Conservation (phyloP, 139 green algal species). For the Parachlorella kessleri region DNA sequence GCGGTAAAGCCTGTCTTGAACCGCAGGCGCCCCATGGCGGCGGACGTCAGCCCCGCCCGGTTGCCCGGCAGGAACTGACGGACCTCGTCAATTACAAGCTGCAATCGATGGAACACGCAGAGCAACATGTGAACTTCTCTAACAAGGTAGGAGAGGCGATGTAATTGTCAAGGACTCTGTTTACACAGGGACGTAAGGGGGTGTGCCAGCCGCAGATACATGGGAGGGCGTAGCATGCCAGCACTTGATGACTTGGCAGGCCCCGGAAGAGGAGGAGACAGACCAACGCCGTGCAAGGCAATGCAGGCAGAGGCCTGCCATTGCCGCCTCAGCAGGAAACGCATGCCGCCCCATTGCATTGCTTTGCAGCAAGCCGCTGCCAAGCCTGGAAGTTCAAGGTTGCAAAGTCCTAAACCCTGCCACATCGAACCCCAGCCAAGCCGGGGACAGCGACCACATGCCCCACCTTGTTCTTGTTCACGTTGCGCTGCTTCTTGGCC, state of each 20-base stretch:
- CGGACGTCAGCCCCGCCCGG: constrained; percentile 56
- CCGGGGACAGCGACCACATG: not conserved
- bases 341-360: too few species aligned
- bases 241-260: too few species aligned
- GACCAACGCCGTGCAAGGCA: too few species aligned
- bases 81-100: constrained; percentile 76
- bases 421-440: constrained; percentile 5
- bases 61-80: constrained; percentile 74
- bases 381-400: not conserved
- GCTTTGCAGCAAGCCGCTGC: not conserved
- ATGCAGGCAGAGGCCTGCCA: too few species aligned
- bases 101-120: constrained; percentile 7
- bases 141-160: too few species aligned
- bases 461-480: constrained; percentile 67
- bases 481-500: constrained; percentile 59
- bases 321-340: too few species aligned
- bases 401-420: not conserved
- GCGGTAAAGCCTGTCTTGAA: constrained; percentile 72
- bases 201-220: too few species aligned
- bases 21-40: constrained; percentile 36
- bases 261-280: too few species aligned
- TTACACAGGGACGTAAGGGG: too few species aligned
- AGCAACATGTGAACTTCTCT: too few species aligned
- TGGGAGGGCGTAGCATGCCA: too few species aligned
- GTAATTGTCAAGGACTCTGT: too few species aligned